Conservation (phyloP, 2,329 filamentous ascomycete genomes). For the Colletotrichum sojae region DNA sequence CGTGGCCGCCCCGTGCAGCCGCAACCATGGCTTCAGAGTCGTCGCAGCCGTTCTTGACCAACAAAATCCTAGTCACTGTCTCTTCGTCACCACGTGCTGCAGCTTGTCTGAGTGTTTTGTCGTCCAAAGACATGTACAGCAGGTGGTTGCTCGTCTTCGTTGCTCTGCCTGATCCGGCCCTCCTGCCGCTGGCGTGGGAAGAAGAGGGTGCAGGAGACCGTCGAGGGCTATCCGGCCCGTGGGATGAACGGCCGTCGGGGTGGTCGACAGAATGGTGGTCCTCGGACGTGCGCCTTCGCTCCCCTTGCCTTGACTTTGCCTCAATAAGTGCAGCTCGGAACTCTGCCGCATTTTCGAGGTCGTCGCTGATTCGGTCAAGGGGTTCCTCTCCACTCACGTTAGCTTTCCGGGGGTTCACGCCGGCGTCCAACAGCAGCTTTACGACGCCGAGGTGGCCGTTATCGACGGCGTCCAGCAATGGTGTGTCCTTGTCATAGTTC, state of each 20-base stretch:
- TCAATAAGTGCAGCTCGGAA: slow-evolving; percentile 79
- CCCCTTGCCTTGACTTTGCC: slow-evolving; percentile 69
- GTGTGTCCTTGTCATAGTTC: slow-evolving; percentile 89
- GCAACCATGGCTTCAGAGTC: slow-evolving; percentile 92
- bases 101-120: slow-evolving; percentile 72
- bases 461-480: slow-evolving; percentile 94
- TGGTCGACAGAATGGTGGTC: slow-evolving; percentile 66
- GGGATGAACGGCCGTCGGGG: slow-evolving; percentile 64
- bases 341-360: slow-evolving; percentile 83
- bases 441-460: slow-evolving; percentile 94
- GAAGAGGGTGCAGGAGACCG: slow-evolving; percentile 65
- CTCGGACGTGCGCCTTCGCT: slow-evolving; percentile 69
- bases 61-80: slow-evolving; percentile 72
- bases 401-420: slow-evolving; percentile 90
- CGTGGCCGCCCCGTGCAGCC: slow-evolving; percentile 92
- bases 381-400: slow-evolving; percentile 96
- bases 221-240: slow-evolving; percentile 71
- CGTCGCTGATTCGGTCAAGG: slow-evolving; percentile 83
- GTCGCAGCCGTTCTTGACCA: slow-evolving; percentile 72
- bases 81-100: slow-evolving; percentile 74
- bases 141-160: slow-evolving; percentile 76
- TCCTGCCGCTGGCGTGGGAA: slow-evolving; percentile 58
- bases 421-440: slow-evolving; percentile 84
- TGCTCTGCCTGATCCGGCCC: slow-evolving; percentile 69
- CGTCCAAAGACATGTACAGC: slow-evolving; percentile 74